These are phyloP conservation scores for Nicotiana benthamiana DNA, from an alignment of 257 asterid genomes.

Conservation along the genomic window DNA sequence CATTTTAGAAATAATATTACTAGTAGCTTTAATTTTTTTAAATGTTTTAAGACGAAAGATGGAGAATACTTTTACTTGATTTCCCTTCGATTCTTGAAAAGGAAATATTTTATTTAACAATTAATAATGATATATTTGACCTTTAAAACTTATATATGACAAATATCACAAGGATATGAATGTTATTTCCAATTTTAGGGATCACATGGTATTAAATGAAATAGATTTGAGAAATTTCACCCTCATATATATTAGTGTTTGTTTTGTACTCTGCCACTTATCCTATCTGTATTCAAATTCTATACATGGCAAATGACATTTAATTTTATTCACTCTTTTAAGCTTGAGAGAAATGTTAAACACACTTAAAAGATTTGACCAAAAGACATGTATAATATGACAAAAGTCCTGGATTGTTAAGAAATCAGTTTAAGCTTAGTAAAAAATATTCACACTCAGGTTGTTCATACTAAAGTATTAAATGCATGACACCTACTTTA, in stretches of 20 bases:
- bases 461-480: neutral
- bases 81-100: neutral
- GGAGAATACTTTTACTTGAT: neutral
- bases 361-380: neutral
- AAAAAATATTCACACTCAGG: neutral
- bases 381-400: neutral
- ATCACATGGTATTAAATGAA: neutral
- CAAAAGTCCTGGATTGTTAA: neutral
- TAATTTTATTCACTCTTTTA: neutral
- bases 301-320: neutral
- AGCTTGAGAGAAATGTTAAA: neutral
- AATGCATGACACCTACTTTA: too few relatives aligned
- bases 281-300: neutral
- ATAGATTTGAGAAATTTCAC: neutral
- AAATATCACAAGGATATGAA: neutral
- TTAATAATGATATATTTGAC: neutral
- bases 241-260: neutral
- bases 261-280: neutral
- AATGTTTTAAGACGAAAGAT: neutral
- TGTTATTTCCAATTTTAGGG: neutral
- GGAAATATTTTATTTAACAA: neutral
- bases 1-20: too few relatives aligned
- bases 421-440: neutral
- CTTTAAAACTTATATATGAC: neutral
- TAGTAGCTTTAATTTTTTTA: too few relatives aligned